These are phyloP conservation scores for Platanthera zijinensis DNA, from an alignment of 106 monocot genomes.

Conservation along the genomic window DNA sequence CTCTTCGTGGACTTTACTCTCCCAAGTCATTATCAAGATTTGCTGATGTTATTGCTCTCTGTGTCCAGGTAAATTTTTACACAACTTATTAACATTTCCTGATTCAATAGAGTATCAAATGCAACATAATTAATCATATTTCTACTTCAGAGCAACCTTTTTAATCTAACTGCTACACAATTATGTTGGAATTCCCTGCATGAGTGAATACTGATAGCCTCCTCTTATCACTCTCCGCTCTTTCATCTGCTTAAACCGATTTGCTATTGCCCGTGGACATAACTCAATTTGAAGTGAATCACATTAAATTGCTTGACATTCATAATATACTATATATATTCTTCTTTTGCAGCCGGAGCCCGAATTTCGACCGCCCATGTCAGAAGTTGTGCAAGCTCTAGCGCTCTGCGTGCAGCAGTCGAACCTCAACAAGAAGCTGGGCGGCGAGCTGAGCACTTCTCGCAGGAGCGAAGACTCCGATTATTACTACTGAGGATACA, in stretches of 20 bases:
- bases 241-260: neutral
- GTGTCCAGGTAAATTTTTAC: conserved; percentile 58
- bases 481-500: conserved; percentile 27
- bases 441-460: conserved; percentile 34
- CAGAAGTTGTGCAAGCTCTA: conserved; percentile 81
- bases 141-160: neutral
- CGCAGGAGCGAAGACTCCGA: conserved; percentile 62
- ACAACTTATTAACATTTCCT: neutral
- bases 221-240: no score
- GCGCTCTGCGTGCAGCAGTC: conserved; percentile 45
- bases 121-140: neutral
- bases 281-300: no score
- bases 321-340: neutral
- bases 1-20: conserved; percentile 80
- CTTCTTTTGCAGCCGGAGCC: conserved; percentile 53
- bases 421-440: conserved; percentile 31
- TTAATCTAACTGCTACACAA: neutral
- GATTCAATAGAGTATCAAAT: neutral
- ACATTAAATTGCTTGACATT: neutral
- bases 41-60: conserved; percentile 81
- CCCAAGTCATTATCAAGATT: conserved; percentile 85
- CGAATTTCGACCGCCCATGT: conserved; percentile 74
- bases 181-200: no score
- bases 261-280: no score
- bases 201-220: no score